Evolutionary conservation across 2,329 filamentous ascomycete species (phyloP), one percentile per base, ranked within the genome.

Genomic region (Dothideomycetes sp.): DNA sequence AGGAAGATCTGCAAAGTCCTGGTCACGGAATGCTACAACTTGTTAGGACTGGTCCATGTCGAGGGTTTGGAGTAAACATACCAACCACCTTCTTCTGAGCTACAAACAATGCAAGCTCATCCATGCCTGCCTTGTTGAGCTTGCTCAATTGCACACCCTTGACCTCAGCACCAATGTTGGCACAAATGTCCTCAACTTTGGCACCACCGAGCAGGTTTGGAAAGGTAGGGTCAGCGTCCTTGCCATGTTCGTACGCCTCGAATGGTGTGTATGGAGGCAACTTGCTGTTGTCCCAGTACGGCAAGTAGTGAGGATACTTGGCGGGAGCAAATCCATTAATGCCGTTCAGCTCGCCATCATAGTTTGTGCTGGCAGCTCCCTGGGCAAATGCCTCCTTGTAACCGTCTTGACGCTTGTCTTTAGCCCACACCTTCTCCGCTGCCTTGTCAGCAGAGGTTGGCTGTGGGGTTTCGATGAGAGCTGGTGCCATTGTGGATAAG

Each of bases 61-160:
- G 27, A 31, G 5, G 29, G 17, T 18, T 3, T 7, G 4, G 22
- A 31, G 5, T n/a, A n/a, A 37, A 44, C 63, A 10, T 61, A 68
- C 64, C 77, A 12, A 86, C 81, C 4, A 88, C 81, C 54, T 86
- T 87, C 53, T 81, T 76, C 61, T 85, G 72, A 9, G 84, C 79
- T 9, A 87, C 80, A 46, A 81, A 77, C 16, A 80, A 73, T 1
- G 84, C 83, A 4, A 89, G 69, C 57, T 89, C 79, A 51, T 88
- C 79, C 55, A 85, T 86, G 39, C 78, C 82, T 12, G 77, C 75
- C 32, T 77, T 61, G 38, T 65, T 75, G 10, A 89, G 69, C 45
- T 72, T 69, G 61, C 75, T 83, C 19, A 89, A 64, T 59, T 89
- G 83, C 19, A 88, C 64, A 29, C 81, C 81, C 3, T 64, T 67